Evolutionary conservation across 148 eudicot species (phyloP).

Genomic region (Fagopyrum tataricum): DNA sequence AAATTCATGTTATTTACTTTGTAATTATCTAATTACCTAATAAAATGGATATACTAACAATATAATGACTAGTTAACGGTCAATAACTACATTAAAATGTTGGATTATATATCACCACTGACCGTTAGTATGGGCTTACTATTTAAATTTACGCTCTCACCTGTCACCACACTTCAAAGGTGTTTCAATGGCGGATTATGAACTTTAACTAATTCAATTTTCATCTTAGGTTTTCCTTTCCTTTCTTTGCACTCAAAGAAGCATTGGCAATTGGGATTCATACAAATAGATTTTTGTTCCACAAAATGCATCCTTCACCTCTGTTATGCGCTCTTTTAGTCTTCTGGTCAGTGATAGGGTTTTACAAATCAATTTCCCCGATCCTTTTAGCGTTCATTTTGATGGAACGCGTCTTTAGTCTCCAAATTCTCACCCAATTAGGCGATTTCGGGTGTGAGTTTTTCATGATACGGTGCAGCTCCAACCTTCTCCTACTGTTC

Average conservation of each 20-base stretch:
- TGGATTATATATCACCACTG: no score
- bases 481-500: constrained; percentile 24
- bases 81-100: no score
- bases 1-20: no score
- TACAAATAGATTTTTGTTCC: no score
- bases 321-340: constrained; percentile 25
- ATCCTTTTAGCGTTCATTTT: constrained; percentile 21
- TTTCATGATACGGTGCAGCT: constrained; percentile 39
- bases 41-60: no score
- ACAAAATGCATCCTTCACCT: constrained; percentile 14
- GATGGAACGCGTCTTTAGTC: constrained; percentile 52
- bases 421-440: constrained; percentile 31
- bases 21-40: no score
- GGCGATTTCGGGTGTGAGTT: constrained; percentile 54
- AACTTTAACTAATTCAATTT: background rate
- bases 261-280: constrained; percentile 3
- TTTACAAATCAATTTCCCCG: constrained; percentile 30
- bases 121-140: background rate
- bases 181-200: background rate
- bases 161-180: no score
- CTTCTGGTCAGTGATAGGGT: constrained; percentile 31
- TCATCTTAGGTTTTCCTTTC: background rate
- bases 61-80: no score
- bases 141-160: background rate
- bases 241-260: constrained; percentile 8